Conservation (phyloP, 768 basidiomycete genomes). For the Macrolepiota fuliginosa region DNA sequence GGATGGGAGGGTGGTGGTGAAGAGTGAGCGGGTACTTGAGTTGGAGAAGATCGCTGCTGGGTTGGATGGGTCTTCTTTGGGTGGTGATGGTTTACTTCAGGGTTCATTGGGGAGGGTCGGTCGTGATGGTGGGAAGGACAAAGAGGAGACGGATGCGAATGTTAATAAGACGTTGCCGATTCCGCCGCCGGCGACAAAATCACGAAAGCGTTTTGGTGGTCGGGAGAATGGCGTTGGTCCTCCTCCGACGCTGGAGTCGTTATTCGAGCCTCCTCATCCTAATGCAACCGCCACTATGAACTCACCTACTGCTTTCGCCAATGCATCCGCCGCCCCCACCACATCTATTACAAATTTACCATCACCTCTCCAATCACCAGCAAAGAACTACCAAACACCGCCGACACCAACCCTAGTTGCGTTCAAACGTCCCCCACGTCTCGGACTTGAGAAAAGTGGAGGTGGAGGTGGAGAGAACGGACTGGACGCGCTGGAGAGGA, state of each 20-base stretch:
- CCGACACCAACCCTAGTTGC: constrained; percentile 50
- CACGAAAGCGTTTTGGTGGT: background rate
- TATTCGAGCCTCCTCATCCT: constrained; percentile 4
- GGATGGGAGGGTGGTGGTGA: constrained; percentile 34
- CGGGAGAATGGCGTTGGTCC: background rate
- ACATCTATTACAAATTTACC: background rate
- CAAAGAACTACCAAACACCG: constrained; percentile 30
- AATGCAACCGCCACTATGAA: background rate
- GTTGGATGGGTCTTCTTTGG: background rate
- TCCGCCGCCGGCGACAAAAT: constrained; percentile 24
- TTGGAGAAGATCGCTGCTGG: constrained; percentile 68
- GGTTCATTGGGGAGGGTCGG: constrained; percentile 20
- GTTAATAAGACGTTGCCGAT: constrained; percentile 60
- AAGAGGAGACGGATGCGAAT: constrained; percentile 23
- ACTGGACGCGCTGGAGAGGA: constrained; percentile 69
- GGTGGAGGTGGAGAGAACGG: constrained; percentile 44
- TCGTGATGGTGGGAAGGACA: constrained; percentile 29
- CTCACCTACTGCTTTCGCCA: background rate
- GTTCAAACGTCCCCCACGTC: constrained; percentile 20
- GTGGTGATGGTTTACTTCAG: background rate
- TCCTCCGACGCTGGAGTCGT: background rate
- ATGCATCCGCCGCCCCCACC: background rate
- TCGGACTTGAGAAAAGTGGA: constrained; percentile 17
- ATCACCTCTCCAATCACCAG: constrained; percentile 4
- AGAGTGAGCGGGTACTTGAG: constrained; percentile 61